Conservation (phyloP, 495 filamentous ascomycete species). For the Penicillium longicatenatum region DNA sequence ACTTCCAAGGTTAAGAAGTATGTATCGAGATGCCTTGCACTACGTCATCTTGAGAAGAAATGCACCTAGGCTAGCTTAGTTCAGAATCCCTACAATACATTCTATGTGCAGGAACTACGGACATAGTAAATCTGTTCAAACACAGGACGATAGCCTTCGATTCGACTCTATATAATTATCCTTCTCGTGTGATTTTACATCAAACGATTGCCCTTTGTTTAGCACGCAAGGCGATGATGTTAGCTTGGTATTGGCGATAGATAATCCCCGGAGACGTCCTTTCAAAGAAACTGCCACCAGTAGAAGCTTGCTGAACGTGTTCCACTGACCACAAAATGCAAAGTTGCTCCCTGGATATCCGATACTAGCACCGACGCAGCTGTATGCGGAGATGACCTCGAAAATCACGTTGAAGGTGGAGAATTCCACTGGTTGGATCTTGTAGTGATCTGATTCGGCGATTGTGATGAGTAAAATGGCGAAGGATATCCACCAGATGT, state of each 20-base stretch:
- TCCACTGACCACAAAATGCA: constrained; percentile 72
- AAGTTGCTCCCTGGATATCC: constrained; percentile 67
- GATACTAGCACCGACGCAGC: constrained; percentile 78
- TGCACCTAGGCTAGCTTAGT: no score
- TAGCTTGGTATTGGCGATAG: constrained; percentile 1
- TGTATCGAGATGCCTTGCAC: no score
- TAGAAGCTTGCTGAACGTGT: constrained; percentile 70
- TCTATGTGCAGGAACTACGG: no score
- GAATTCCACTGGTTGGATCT: constrained; percentile 64
- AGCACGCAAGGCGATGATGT: not conserved
- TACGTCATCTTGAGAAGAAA: no score
- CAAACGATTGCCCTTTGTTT: not conserved
- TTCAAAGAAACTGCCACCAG: constrained; percentile 73
- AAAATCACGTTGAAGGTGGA: constrained; percentile 88
- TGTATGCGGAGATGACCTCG: constrained; percentile 81
- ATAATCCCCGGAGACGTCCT: constrained; percentile 72
- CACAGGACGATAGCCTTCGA: not conserved
- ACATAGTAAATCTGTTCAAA: not conserved
- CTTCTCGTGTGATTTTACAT: not conserved
- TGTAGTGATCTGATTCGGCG: constrained; percentile 67
- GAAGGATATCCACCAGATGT: constrained; percentile 81
- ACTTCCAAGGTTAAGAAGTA: no score
- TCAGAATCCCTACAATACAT: no score
- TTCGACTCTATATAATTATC: not conserved
- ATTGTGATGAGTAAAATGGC: constrained; percentile 70